Base-by-base conservation (phyloP, 371 early-diverging fungal species). In the Mortierella sp. region DNA sequence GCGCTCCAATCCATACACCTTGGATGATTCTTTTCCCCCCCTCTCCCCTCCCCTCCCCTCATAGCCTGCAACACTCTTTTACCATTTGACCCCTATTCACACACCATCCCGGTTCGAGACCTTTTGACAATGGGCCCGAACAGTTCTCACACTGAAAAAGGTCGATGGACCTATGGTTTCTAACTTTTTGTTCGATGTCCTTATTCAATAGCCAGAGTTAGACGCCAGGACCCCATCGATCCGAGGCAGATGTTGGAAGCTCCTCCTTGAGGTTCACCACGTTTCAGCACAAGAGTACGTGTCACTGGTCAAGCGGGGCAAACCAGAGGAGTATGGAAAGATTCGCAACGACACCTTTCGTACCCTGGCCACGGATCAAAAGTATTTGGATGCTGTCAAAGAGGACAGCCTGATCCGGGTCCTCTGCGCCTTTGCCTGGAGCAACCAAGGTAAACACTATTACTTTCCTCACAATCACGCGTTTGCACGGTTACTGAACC, bases 301-400 rank as follows among this genome's bases (percentile, higher is more conserved):
- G 26, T 78, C 81, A 1, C 82, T 93, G 0, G 87, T 95, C 13
- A 82, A 87, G 27, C 82, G 85, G 24, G 94, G 96, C 9, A 87
- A 91, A 13, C 91, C 91, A 21, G 48, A 76, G 0, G 76, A 65
- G 28, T 90, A 90, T 42, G 89, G 86, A 46, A 95, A 96, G 82
- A 94, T 98, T 64, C 85, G 91, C 52, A 93, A 96, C 72, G 98
- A 98, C 71, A 91, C 94, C 0, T 93, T 94, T 67, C 79, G 96
- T 16, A 95, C 97, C 3, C 82, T 96, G 80, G 89, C 93, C 5
- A 94, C 92, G 0, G 96, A 98, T 80, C 76, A 82, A 19, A 83
- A 81, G 48, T 96, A 95, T 78, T 72, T 83, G 24, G 85, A 85
- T 21, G 64, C 82, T 24, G 96, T 96, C 7, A 81, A 91, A 4